Percentiles rank a stretch among this genome's conserved stretches.
Conservation (phyloP, 2,329 filamentous ascomycete genomes). For the Diaporthe aspalathi region DNA sequence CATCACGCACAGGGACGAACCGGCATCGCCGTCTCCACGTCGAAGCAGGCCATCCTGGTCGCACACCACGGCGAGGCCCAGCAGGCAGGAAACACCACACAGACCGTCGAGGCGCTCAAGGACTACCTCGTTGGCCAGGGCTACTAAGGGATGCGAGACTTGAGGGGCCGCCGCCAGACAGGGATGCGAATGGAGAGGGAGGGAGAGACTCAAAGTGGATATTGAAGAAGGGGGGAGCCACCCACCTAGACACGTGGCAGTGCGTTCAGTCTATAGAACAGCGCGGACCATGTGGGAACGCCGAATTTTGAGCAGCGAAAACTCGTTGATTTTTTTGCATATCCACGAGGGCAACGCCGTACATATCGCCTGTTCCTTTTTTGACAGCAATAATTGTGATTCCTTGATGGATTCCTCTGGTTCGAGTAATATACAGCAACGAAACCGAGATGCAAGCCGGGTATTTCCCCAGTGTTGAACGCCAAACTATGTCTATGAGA, state of each 20-base stretch:
- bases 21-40: conserved; percentile 87
- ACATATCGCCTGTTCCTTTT: conserved; percentile 20
- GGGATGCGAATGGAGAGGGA: conserved; percentile 8
- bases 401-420: background rate
- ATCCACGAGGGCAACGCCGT: conserved; percentile 21
- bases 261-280: conserved; percentile 40
- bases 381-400: conserved; percentile 9
- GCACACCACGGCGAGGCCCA: conserved; percentile 83
- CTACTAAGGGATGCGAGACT: conserved; percentile 69
- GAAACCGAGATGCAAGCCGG: conserved; percentile 11
- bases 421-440: background rate
- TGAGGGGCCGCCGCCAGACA: conserved; percentile 25
- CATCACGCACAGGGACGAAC: conserved; percentile 69
- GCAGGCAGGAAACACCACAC: conserved; percentile 79
- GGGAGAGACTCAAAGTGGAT: conserved; percentile 9
- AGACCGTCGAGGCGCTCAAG: conserved; percentile 83
- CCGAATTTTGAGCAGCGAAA: conserved; percentile 36
- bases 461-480: conserved; percentile 38
- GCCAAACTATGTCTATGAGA: conserved; percentile 37
- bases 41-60: conserved; percentile 87
- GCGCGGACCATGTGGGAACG: conserved; percentile 37
- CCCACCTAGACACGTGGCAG: conserved; percentile 34
- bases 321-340: conserved; percentile 35
- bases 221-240: conserved; percentile 23
- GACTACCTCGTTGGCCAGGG: conserved; percentile 85